Base-by-base conservation (phyloP, 2,329 filamentous ascomycete species). In the Ramularia collo-cygni region DNA sequence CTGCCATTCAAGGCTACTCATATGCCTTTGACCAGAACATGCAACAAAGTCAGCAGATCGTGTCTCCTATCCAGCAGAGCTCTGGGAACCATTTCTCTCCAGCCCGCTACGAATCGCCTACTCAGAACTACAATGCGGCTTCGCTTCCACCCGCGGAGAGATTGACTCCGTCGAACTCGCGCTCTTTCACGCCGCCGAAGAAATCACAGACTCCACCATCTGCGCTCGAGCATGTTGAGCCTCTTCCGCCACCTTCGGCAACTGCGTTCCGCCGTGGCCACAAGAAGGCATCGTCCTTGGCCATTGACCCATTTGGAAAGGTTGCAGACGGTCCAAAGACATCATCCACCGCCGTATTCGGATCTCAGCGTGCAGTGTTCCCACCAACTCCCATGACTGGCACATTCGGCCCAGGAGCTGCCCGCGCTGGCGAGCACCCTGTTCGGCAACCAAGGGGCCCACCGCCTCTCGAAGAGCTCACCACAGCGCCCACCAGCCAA, bases 261-360 rank as follows among this genome's bases (percentile, higher is more conserved):
- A 92, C 89, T 57, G 87, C 88, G 31, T 95, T 95, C 74, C 89
- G 89, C 47, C 86, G 88, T 43, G 85, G 86, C 41, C 90, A 96
- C 67, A 92, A 93, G 74, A 95, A 95, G 76, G 78, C 63, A 17
- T 77, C 80, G 15, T 94, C 90, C 4, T 73, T 89, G 39, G 72
- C 73, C 37, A 69, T 77, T 45, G 69, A 70, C 38, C 60, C 81
- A 27, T 69, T 68, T 37, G 74, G 74, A 36, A 75, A 75, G 47
- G 78, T 77, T 53, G 63, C 64, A 21, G 65, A 70, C 28, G 85
- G 76, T 1, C 85, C 86, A 42, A 92, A 88, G 70, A 84, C 85
- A 27, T 77, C 84, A 29, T 65, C 67, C 29, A 56, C 60, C 13
- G 69, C 68, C 29, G 62, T 64, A 4, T 64, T 66, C 31, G 77